Evolutionary conservation across 768 basidiomycete species (phyloP).

Genomic region (Epithele typhae): DNA sequence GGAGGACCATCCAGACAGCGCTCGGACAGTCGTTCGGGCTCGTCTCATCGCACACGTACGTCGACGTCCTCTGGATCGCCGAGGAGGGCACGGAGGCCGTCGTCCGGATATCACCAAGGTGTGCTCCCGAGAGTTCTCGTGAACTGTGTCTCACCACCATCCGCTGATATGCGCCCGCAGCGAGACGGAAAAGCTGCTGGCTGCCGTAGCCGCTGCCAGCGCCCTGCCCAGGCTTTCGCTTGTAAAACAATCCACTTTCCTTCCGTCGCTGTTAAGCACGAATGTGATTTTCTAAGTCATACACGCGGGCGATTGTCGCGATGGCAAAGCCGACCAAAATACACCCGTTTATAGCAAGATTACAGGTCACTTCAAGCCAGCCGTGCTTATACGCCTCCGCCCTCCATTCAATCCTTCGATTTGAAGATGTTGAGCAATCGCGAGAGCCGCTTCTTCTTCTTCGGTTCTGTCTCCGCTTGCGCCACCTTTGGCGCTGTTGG

Average conservation of each 20-base stretch:
- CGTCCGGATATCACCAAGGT: slow-evolving; percentile 40
- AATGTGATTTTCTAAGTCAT: no score
- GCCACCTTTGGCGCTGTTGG: no score
- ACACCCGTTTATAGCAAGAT: no score
- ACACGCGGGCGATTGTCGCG: no score
- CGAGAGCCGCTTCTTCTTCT: no score
- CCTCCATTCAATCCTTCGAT: no score
- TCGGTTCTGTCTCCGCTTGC: no score
- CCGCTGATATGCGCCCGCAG: slow-evolving; percentile 8
- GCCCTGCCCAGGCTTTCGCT: slow-evolving; percentile 21
- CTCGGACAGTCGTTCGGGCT: slow-evolving; percentile 52
- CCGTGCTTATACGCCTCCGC: no score
- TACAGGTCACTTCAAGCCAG: no score
- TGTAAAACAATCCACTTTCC: slow-evolving; percentile 26
- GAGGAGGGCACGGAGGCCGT: slow-evolving; percentile 37
- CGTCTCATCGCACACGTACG: slow-evolving; percentile 43
- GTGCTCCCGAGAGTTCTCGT: slow-evolving; percentile 3
- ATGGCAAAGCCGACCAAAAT: no score
- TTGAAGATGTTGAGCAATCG: no score
- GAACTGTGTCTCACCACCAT: not conserved
- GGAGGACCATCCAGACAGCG: slow-evolving; percentile 53
- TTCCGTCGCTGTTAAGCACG: slow-evolving; percentile 28
- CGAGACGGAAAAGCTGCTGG: slow-evolving; percentile 28
- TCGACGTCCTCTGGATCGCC: slow-evolving; percentile 57
- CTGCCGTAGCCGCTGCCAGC: slow-evolving; percentile 22